Conservation (phyloP, 257 asterid species). For the Solanum chiquidenum region DNA sequence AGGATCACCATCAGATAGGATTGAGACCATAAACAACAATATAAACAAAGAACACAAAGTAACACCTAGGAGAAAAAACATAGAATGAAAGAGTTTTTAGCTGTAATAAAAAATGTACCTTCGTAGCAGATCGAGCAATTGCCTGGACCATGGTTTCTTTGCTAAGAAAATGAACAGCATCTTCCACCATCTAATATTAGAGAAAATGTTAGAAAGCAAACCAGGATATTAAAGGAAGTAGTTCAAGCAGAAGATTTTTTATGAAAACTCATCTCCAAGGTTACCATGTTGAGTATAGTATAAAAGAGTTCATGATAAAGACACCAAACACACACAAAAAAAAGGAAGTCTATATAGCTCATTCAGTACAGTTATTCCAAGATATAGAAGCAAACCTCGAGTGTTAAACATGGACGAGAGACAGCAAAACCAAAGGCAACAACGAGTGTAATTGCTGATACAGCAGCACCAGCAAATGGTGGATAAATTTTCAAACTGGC, state of each 20-base stretch:
- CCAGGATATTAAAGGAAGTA: neutral
- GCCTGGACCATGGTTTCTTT: slow-evolving; percentile 95
- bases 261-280: neutral
- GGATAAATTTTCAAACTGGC: slow-evolving; percentile 97
- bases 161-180: slow-evolving; percentile 94
- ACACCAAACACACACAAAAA: neutral
- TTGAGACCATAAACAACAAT: neutral
- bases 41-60: neutral
- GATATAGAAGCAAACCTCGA: slow-evolving; percentile 54
- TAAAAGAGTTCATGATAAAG: neutral
- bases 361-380: neutral
- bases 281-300: slow-evolving; percentile 3
- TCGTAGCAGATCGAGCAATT: slow-evolving; percentile 91
- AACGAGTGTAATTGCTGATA: slow-evolving; percentile 91
- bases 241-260: neutral
- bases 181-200: slow-evolving; percentile 81
- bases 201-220: slow-evolving; percentile 1
- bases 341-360: neutral
- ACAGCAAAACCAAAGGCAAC: slow-evolving; percentile 99
- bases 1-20: neutral
- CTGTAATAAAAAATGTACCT: slow-evolving; percentile 35
- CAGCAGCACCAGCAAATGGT: slow-evolving; percentile 99
- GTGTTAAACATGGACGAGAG: slow-evolving; percentile 94
- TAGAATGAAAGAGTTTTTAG: neutral
- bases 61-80: neutral